A percentile compares a stretch with the other conserved stretches of the same genome.
These are phyloP conservation scores for Leccinum barrowsii DNA, from an alignment of 768 basidiomycete genomes.

Conservation along the genomic window DNA sequence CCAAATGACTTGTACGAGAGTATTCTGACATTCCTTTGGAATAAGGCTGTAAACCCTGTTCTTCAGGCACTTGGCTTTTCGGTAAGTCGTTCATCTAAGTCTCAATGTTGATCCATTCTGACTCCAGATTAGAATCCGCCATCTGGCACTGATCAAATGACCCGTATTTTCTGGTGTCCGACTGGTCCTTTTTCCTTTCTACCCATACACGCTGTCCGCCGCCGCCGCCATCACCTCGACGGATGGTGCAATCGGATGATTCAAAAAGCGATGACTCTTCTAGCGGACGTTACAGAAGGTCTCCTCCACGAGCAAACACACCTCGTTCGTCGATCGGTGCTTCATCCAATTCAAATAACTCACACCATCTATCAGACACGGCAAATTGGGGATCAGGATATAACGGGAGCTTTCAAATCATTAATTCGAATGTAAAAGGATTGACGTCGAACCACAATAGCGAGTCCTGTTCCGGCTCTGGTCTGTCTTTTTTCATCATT, in stretches of 20 bases:
- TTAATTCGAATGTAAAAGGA: neutral
- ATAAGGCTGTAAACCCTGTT: too few relatives aligned
- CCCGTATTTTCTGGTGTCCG: too few relatives aligned
- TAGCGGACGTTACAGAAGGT: too few relatives aligned
- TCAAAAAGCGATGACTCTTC: neutral
- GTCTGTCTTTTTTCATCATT: slow-evolving; percentile 3
- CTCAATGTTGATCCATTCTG: too few relatives aligned
- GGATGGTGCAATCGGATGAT: neutral
- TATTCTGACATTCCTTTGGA: too few relatives aligned
- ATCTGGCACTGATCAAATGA: too few relatives aligned
- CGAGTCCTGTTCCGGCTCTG: slow-evolving; percentile 3
- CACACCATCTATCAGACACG: neutral
- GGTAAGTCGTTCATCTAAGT: too few relatives aligned
- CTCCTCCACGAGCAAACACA: too few relatives aligned
- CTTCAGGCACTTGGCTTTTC: neutral
- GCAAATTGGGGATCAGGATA: neutral
- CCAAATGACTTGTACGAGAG: rapidly evolving
- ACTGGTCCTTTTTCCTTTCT: too few relatives aligned
- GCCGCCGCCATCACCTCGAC: neutral
- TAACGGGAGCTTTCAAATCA: neutral
- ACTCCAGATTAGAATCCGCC: too few relatives aligned
- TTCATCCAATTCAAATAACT: neutral
- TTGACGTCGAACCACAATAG: slow-evolving; percentile 8
- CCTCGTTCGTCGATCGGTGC: neutral
- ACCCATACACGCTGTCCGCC: neutral